phyloP scores from a whole-genome alignment of 305 asterid genomes.

The Solanum hybrid region DNA sequence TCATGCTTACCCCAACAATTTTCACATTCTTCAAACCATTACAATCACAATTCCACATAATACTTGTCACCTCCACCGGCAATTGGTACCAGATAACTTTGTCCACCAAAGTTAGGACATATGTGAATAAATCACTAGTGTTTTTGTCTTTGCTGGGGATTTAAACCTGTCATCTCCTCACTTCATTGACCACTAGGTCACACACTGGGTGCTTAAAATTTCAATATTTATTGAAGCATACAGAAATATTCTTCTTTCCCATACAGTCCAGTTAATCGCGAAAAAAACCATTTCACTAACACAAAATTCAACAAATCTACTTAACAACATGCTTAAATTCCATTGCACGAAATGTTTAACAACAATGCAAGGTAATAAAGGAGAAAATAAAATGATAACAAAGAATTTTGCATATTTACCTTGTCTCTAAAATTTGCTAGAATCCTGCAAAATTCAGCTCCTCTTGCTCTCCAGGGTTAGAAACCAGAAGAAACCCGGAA shows the following conservation, averaged over 20 bases:
- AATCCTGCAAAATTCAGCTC: conserved; percentile 1
- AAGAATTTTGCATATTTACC: background rate
- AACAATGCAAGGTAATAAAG: background rate
- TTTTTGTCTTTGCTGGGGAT: background rate
- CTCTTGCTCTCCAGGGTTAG: background rate
- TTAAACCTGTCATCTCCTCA: background rate
- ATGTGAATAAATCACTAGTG: background rate
- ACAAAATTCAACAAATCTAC: background rate
- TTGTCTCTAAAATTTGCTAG: background rate
- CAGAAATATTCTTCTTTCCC: background rate
- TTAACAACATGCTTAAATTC: background rate
- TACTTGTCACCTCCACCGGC: background rate
- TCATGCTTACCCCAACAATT: background rate
- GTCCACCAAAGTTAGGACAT: background rate
- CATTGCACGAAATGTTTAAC: background rate
- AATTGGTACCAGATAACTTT: background rate
- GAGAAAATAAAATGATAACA: background rate
- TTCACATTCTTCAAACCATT: background rate
- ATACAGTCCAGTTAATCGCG: background rate
- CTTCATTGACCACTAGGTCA: background rate
- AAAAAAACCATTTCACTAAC: background rate
- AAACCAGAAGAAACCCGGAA: background rate
- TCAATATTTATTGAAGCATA: background rate
- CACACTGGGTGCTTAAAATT: background rate
- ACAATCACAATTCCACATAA: background rate